Base-by-base conservation (phyloP, 306 rosid species). In the Glycine soja region DNA sequence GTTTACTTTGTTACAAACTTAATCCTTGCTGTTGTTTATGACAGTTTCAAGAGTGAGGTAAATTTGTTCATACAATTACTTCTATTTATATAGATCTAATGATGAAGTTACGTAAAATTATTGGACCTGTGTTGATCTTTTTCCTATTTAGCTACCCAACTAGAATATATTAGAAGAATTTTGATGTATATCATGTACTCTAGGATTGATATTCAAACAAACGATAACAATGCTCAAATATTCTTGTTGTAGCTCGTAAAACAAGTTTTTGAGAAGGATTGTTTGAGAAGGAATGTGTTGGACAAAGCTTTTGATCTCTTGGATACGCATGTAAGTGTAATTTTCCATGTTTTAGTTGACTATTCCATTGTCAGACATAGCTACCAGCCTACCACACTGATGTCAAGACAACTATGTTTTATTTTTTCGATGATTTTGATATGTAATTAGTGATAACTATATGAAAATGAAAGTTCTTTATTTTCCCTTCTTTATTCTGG, bases 21-120 rank as follows among this genome's bases (percentile, higher is more conserved):
- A 91, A 86, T 95, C 48, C 99, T 95, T 84, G 99, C 99, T 45
- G 99, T 95, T 83, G 97, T 95, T 78, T 93, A 93, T 52, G 94
- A 95, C 65, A 93, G 98, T 87, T 95, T 95, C 86, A 95, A 93
- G 88, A 74, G 86, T 82, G 93, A 95, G 99, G 99, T 95, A 88
- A 85, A 45, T 16, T 77, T 80, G 62, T 15, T 50, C 19, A 50
- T 67, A 34, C 81, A 54, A 43, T 69, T 72, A 53, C 70, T 50
- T 66, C 81, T 57, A 46, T 34, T 58, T 62, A n/a, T 51, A 10
- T 34, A 9, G 38, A 71, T 42, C 52, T 47, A 69, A 36, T 47
- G 68, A 67, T 72, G 76, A 46, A 64, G 34, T 51, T 79, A 47
- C 19, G 57, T 80, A 15, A 18, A 63, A 80, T 40, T 19, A 43